These are phyloP conservation scores for Megacollybia marginata DNA, from an alignment of 768 basidiomycete genomes.

Conservation along the genomic window DNA sequence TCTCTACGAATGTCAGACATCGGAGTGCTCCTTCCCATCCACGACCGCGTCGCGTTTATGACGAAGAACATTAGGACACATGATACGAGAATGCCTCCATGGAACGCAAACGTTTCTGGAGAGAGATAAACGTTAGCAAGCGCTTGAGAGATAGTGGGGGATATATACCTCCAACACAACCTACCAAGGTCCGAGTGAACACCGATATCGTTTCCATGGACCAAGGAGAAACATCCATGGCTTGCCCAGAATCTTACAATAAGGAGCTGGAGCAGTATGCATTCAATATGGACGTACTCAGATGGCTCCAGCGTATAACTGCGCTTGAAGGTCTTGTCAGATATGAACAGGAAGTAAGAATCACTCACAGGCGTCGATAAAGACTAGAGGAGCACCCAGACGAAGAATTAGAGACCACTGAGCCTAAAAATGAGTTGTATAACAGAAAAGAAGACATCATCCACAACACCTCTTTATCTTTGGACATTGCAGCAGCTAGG, in stretches of 20 bases:
- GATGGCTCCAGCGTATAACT: slow-evolving; percentile 78
- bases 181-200: slow-evolving; percentile 55
- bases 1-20: slow-evolving; percentile 51
- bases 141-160: not conserved
- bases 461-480: too few relatives aligned
- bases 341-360: slow-evolving; percentile 1
- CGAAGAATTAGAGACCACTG: slow-evolving; percentile 54
- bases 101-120: slow-evolving; percentile 74
- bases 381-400: slow-evolving; percentile 50
- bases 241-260: slow-evolving; percentile 30
- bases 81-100: slow-evolving; percentile 53
- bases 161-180: slow-evolving; percentile 52
- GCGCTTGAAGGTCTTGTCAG: not conserved
- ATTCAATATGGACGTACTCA: slow-evolving; percentile 36
- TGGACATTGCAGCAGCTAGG: too few relatives aligned
- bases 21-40: not conserved
- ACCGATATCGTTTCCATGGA: slow-evolving; percentile 38
- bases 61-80: slow-evolving; percentile 41
- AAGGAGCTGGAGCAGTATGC: not conserved
- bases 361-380: slow-evolving; percentile 67
- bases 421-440: slow-evolving; percentile 25
- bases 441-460: too few relatives aligned
- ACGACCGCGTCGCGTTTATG: slow-evolving; percentile 4
- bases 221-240: slow-evolving; percentile 38
- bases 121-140: not conserved